Evolutionary conservation across 2,329 filamentous ascomycete species (phyloP), one percentile per base, ranked within the genome.

Genomic region (Aspergillus sp.): DNA sequence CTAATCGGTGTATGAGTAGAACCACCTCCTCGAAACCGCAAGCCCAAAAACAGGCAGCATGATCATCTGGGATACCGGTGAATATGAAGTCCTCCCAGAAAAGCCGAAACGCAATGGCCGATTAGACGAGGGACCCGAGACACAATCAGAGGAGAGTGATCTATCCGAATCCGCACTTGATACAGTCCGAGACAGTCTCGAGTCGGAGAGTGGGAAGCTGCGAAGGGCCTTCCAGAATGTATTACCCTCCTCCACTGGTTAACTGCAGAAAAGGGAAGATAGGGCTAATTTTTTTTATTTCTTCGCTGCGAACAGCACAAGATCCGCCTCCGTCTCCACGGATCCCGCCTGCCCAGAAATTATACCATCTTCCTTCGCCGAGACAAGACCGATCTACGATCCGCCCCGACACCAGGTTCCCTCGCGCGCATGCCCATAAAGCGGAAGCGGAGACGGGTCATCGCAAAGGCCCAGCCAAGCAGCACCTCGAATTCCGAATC

Each of bases 61-160:
- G 57, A 73, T 87, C 9, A 82, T 87, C 41, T 87, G 85, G 85
- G 85, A 87, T 63, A 85, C 82, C 1, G 85, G 84, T 2, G 81
- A 81, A 32, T 87, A 85, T 63, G 76, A 78, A 43, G 67, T 87
- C 11, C 72, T 87, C 12, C 78, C 81, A 7, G 74, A 78, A 49
- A 65, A 73, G 11, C 15, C 44, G 48, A 66, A 30, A 9, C 26
- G 9, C 9, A 66, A 0, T 68, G 74, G 3, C 57, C 57, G 2
- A 60, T 9, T 9, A 30, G 26, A 34, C 11, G 34, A 60, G 2
- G 68, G 71, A 39, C 74, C 74, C 0, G 66, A 74, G 54, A 78
- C 77, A 0, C 73, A 78, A 3, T 11, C 26, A 11, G 26, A 30
- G 26, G 65, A 71, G 6, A 47, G 44, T 47, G 24, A 7, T 24